phyloP scores from a whole-genome alignment of 2,329 filamentous ascomycete species.

The Beauveria varroae region DNA sequence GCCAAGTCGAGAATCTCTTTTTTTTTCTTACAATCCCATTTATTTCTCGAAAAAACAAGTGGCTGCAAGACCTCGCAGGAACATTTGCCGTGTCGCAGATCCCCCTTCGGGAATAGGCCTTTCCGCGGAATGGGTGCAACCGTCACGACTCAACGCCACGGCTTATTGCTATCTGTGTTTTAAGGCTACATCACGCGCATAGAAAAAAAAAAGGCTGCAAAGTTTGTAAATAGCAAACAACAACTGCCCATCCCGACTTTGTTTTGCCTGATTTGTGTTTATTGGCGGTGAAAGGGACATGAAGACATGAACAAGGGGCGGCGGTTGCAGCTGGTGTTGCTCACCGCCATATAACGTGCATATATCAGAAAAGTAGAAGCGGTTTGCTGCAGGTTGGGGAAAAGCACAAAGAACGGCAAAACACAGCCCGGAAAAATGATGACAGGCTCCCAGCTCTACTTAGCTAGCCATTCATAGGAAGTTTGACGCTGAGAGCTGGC shows the following conservation, averaged over 20 bases:
- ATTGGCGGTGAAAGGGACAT: not conserved
- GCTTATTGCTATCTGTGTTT: not conserved
- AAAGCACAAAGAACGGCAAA: not conserved
- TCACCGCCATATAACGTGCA: slow-evolving; percentile 6
- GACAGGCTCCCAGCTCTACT: too few relatives aligned
- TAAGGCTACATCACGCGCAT: slow-evolving; percentile 6
- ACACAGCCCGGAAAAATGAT: not conserved
- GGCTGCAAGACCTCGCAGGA: too few relatives aligned
- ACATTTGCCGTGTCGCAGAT: too few relatives aligned
- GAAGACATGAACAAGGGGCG: not conserved
- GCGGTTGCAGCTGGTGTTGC: not conserved
- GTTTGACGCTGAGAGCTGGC: too few relatives aligned
- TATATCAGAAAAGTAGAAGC: not conserved
- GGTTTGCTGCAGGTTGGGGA: not conserved
- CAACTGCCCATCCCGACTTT: not conserved
- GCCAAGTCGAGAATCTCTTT: not conserved
- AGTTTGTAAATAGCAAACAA: not conserved
- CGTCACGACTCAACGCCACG: not conserved
- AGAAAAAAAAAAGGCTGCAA: not conserved
- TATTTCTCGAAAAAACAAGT: too few relatives aligned
- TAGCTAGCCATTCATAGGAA: too few relatives aligned
- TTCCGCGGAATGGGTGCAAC: too few relatives aligned
- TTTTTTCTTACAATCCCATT: not conserved
- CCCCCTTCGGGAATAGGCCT: too few relatives aligned
- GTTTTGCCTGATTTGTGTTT: not conserved